These are phyloP conservation scores for Mycena venus DNA, from an alignment of 768 basidiomycete genomes.

Conservation along the genomic window DNA sequence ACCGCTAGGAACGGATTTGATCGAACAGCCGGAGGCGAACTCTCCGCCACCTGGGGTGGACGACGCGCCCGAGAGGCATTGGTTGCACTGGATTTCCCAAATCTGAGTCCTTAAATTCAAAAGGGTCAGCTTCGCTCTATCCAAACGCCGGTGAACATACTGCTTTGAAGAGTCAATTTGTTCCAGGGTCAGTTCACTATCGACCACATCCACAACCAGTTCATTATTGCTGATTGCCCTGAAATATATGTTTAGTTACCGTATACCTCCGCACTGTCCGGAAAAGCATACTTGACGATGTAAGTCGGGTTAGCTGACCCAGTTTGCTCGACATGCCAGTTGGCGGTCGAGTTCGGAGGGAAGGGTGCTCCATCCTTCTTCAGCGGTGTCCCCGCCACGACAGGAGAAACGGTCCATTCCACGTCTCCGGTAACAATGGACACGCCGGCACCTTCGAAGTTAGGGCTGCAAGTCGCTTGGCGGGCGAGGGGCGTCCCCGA, in stretches of 20 bases:
- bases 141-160: neutral
- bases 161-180: conserved; percentile 10
- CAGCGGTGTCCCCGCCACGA: conserved; percentile 26
- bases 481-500: conserved; percentile 16
- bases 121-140: neutral
- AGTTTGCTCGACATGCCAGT: conserved; percentile 33
- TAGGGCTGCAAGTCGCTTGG: conserved; percentile 25
- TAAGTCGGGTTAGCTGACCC: conserved; percentile 27
- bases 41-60: conserved; percentile 25
- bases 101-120: conserved; percentile 11
- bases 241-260: neutral
- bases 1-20: conserved; percentile 22
- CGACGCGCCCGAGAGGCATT: conserved; percentile 23
- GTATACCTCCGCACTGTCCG: neutral
- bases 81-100: conserved; percentile 30
- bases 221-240: conserved; percentile 28
- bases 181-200: conserved; percentile 17
- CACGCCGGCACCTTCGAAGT: conserved; percentile 31
- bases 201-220: conserved; percentile 17
- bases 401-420: conserved; percentile 27
- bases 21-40: conserved; percentile 23
- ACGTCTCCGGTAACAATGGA: conserved; percentile 16
- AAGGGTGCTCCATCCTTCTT: neutral
- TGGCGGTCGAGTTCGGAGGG: conserved; percentile 24
- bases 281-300: conserved; percentile 26